Percentiles rank a stretch among this genome's conserved stretches.
Conservation (phyloP, 176 grass and related monocot genomes). For the Cymbopogon citratus region DNA sequence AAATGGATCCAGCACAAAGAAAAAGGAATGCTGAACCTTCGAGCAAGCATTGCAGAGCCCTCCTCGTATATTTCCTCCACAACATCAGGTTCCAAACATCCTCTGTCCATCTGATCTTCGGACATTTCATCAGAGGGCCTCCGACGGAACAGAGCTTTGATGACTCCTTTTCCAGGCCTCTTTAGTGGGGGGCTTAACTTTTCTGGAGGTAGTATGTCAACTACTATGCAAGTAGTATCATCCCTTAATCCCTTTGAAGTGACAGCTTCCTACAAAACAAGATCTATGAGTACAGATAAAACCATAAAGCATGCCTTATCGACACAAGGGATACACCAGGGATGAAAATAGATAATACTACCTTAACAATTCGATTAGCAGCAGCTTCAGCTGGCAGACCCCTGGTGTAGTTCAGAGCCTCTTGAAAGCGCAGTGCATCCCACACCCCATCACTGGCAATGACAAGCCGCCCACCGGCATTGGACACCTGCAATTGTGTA, state of each 20-base stretch:
- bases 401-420: constrained; percentile 64
- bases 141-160: constrained; percentile 67
- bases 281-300: not conserved
- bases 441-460: constrained; percentile 93
- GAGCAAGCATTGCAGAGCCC: constrained; percentile 59
- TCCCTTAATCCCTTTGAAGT: constrained; percentile 72
- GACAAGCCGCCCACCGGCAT: constrained; percentile 80
- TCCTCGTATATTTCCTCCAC: constrained; percentile 77
- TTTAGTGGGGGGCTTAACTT: constrained; percentile 74
- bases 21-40: constrained; percentile 50
- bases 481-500: constrained; percentile 67
- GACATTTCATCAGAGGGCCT: constrained; percentile 74
- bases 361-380: constrained; percentile 76
- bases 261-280: constrained; percentile 64
- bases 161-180: constrained; percentile 61
- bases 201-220: constrained; percentile 84
- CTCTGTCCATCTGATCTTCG: constrained; percentile 54
- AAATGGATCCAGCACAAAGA: not conserved
- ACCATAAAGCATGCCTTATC: constrained; percentile 1
- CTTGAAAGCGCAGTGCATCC: constrained; percentile 72
- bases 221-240: constrained; percentile 92
- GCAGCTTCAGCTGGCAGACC: constrained; percentile 84
- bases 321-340: not conserved
- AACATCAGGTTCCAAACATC: constrained; percentile 71
- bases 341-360: constrained; percentile 30